Evolutionary conservation across 768 basidiomycete genomes (phyloP).

Genomic region (Coprinopsis cinerea): DNA sequence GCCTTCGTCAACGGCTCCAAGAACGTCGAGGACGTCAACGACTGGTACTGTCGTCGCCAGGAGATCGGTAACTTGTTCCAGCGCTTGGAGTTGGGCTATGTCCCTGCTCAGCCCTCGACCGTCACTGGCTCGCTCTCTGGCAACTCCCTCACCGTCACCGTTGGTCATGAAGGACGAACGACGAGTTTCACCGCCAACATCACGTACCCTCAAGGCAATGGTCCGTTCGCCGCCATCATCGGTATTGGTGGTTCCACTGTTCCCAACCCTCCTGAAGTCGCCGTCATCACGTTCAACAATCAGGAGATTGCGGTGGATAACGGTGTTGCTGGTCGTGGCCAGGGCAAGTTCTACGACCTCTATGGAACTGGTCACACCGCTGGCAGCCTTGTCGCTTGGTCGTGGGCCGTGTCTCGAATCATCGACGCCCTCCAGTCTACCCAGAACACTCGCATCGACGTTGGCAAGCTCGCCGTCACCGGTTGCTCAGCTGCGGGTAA

Average conservation of each 20-base stretch:
- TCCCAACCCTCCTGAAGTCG: constrained; percentile 29
- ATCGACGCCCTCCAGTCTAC: constrained; percentile 48
- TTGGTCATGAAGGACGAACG: constrained; percentile 35
- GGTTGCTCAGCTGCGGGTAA: constrained; percentile 53
- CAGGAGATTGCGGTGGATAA: constrained; percentile 42
- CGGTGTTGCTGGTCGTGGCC: constrained; percentile 35
- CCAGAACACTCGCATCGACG: constrained; percentile 33
- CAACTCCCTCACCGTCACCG: constrained; percentile 36
- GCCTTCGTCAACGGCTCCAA: not conserved
- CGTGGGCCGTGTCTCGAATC: constrained; percentile 50
- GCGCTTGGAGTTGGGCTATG: constrained; percentile 41
- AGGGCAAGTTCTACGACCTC: constrained; percentile 48
- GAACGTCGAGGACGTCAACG: constrained; percentile 7
- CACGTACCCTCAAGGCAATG: constrained; percentile 37
- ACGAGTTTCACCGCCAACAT: constrained; percentile 43
- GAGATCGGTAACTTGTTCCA: constrained; percentile 40
- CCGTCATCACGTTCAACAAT: constrained; percentile 42
- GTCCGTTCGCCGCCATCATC: constrained; percentile 47
- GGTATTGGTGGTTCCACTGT: constrained; percentile 36
- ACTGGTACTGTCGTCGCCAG: constrained; percentile 44
- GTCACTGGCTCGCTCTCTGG: constrained; percentile 37
- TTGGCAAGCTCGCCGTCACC: constrained; percentile 41
- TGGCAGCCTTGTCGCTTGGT: constrained; percentile 48
- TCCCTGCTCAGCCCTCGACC: constrained; percentile 35
- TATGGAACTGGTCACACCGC: constrained; percentile 44